A percentile compares a stretch with the other conserved stretches of the same genome.
Evolutionary conservation across 345 rosid genomes (phyloP).

Genomic region (Moricandia arvensis): DNA sequence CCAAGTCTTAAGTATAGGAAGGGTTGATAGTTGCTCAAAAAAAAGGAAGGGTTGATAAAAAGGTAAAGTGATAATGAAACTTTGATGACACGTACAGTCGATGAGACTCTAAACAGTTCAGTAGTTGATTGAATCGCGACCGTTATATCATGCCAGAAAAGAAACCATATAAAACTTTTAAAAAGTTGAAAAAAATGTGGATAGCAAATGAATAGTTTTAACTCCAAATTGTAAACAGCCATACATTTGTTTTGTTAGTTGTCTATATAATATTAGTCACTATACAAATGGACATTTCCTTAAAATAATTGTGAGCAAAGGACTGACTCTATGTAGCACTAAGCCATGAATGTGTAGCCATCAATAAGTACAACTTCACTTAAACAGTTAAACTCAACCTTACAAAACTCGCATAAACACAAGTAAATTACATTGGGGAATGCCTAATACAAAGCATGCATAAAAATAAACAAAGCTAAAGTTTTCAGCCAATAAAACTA

Average conservation of each 20-base stretch:
- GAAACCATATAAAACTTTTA: not conserved
- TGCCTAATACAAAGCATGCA: not conserved
- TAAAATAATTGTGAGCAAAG: not conserved
- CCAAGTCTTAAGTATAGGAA: not conserved
- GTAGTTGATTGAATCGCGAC: constrained; percentile 27
- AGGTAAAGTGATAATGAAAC: constrained; percentile 20
- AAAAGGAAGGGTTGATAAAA: not conserved
- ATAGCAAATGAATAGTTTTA: constrained; percentile 6
- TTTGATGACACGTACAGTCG: constrained; percentile 1
- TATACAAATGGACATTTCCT: not conserved
- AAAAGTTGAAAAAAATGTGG: not conserved
- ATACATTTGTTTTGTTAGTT: not conserved
- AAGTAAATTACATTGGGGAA: not conserved
- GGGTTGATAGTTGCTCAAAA: constrained; percentile 17
- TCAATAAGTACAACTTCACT: not conserved
- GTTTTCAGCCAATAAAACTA: not conserved
- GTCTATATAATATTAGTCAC: not conserved
- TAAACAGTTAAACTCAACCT: not conserved
- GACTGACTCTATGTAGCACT: not conserved
- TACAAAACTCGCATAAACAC: not conserved
- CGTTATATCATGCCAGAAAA: constrained; percentile 26
- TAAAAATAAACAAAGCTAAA: not conserved
- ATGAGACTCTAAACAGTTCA: constrained; percentile 7
- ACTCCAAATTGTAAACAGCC: not conserved
- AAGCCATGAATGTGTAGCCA: not conserved